phyloP scores from a whole-genome alignment of 2,329 filamentous ascomycete species.

The Parafenestella ontariensis region DNA sequence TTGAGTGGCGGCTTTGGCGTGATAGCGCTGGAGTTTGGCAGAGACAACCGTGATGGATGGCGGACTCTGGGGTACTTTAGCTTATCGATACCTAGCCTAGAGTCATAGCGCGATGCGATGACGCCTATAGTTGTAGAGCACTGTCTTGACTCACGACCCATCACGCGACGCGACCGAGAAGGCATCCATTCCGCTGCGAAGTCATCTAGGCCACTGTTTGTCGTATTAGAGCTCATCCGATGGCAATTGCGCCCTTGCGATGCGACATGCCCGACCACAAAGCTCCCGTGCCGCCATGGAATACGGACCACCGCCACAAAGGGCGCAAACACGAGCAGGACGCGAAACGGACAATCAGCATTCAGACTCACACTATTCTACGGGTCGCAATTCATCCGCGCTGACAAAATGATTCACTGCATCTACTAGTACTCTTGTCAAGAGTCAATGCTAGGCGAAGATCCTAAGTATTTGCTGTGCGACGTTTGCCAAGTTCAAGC shows the following conservation, averaged over 20 bases:
- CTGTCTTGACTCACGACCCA: slow-evolving; percentile 18
- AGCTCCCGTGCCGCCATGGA: neutral
- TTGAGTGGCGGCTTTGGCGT: slow-evolving; percentile 33
- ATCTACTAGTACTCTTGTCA: neutral
- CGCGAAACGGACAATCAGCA: neutral
- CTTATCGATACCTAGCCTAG: slow-evolving; percentile 20
- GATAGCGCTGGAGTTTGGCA: slow-evolving; percentile 17
- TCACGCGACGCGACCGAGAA: neutral
- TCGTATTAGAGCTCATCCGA: neutral
- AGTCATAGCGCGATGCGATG: slow-evolving; percentile 21
- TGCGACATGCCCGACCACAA: neutral
- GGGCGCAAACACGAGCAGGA: slow-evolving; percentile 31
- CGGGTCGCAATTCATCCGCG: neutral
- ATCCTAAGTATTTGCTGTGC: neutral
- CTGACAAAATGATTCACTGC: neutral
- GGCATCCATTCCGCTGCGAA: neutral
- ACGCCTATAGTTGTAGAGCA: slow-evolving; percentile 1
- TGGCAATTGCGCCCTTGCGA: slow-evolving; percentile 9
- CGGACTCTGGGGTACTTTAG: slow-evolving; percentile 23
- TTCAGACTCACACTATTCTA: neutral
- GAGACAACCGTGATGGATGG: slow-evolving; percentile 6
- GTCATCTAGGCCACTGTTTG: neutral
- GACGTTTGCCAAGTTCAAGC: neutral
- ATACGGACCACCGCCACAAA: slow-evolving; percentile 7
- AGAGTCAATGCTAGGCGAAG: too few species aligned